These are phyloP conservation scores for Mycena latifolia DNA, from an alignment of 768 basidiomycete genomes.

Conservation along the genomic window DNA sequence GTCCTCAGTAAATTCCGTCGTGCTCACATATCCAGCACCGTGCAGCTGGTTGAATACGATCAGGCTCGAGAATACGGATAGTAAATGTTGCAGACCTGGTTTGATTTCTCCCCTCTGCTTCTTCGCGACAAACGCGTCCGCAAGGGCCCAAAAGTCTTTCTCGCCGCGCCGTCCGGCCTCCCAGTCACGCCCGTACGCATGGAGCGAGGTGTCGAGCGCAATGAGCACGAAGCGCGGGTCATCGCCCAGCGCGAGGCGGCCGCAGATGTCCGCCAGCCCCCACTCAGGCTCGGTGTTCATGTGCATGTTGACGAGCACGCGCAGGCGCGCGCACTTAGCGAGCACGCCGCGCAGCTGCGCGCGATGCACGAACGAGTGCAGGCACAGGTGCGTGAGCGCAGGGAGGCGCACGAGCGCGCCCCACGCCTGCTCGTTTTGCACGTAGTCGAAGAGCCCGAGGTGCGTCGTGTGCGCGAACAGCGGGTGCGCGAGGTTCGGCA, in stretches of 20 bases:
- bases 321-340: neutral
- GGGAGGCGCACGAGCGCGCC: slow-evolving; percentile 12
- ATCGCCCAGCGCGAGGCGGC: slow-evolving; percentile 11
- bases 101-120: slow-evolving; percentile 1
- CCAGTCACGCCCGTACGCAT: slow-evolving; percentile 24
- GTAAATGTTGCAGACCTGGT: neutral
- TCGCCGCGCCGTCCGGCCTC: slow-evolving; percentile 9
- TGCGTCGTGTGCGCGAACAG: slow-evolving; percentile 30
- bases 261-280: slow-evolving; percentile 30
- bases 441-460: slow-evolving; percentile 20
- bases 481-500: slow-evolving; percentile 18
- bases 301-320: slow-evolving; percentile 30
- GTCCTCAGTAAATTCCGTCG: neutral
- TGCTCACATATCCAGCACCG: neutral
- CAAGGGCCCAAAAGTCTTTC: slow-evolving; percentile 28
- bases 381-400: slow-evolving; percentile 28
- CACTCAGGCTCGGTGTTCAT: slow-evolving; percentile 27
- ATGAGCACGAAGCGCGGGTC: slow-evolving; percentile 31
- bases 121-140: slow-evolving; percentile 6
- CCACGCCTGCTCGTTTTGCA: slow-evolving; percentile 15
- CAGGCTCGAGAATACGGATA: neutral
- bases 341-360: slow-evolving; percentile 18
- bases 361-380: slow-evolving; percentile 22
- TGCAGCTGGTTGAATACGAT: neutral
- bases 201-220: slow-evolving; percentile 9